phyloP scores from a whole-genome alignment of 164 flowering plant species.

The Cinnamomum micranthum region DNA sequence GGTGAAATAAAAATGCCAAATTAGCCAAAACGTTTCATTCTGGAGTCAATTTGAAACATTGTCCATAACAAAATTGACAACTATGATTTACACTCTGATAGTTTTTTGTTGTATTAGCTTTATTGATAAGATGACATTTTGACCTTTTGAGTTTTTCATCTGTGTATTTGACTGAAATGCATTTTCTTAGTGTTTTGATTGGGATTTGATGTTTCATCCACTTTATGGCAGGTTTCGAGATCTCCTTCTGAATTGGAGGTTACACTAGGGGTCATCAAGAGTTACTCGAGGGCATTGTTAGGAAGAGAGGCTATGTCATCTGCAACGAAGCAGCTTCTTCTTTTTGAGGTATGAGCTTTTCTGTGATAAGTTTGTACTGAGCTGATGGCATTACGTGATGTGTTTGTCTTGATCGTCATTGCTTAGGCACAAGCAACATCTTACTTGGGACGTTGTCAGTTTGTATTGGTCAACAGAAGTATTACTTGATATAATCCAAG shows the following conservation, averaged over 20 bases:
- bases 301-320: conserved; percentile 50
- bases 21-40: no score
- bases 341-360: conserved; percentile 66
- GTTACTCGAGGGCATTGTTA: conserved; percentile 43
- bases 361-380: neutral
- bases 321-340: conserved; percentile 61
- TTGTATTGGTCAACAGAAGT: no score
- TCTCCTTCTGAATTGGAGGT: conserved; percentile 85
- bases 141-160: neutral
- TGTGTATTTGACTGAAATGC: neutral
- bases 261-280: conserved; percentile 66
- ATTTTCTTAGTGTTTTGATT: no score
- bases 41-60: no score
- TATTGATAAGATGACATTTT: neutral
- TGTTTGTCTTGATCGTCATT: no score
- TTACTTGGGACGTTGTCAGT: no score
- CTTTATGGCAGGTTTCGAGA: conserved; percentile 56
- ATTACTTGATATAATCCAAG: no score
- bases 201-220: neutral
- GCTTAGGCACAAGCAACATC: no score
- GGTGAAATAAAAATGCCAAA: no score
- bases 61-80: no score
- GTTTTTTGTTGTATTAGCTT: neutral
- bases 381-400: no score
- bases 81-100: no score